These are phyloP conservation scores for Boletus rubescentipes DNA, from an alignment of 768 basidiomycete genomes.

Conservation along the genomic window DNA sequence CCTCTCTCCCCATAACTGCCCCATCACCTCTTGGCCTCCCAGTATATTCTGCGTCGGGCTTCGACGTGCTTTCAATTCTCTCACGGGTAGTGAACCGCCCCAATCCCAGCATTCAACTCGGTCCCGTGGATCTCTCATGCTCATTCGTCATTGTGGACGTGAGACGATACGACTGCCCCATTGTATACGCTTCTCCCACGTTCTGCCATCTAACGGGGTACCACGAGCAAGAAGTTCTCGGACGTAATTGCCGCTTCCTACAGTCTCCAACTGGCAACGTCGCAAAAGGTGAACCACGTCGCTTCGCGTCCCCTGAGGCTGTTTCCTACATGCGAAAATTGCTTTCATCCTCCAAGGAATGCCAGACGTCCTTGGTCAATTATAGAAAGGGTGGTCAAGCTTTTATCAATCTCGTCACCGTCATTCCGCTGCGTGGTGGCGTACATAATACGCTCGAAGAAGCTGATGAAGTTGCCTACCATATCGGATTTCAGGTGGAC, in stretches of 20 bases:
- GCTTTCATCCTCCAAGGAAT: conserved; percentile 76
- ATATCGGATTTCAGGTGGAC: conserved; percentile 96
- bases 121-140: conserved; percentile 91
- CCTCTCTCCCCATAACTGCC: conserved; percentile 12
- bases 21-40: conserved; percentile 44
- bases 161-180: conserved; percentile 75
- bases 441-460: conserved; percentile 46
- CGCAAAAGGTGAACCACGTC: conserved; percentile 51
- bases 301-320: conserved; percentile 61
- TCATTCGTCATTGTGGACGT: conserved; percentile 91
- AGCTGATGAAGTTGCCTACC: conserved; percentile 73
- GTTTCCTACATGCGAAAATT: conserved; percentile 68
- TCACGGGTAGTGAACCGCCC: conserved; percentile 73
- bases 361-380: conserved; percentile 85
- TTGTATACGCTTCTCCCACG: conserved; percentile 87
- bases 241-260: conserved; percentile 88
- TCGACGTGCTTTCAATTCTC: conserved; percentile 84
- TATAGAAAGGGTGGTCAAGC: conserved; percentile 81
- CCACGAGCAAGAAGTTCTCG: conserved; percentile 70
- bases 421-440: conserved; percentile 82
- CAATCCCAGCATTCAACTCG: conserved; percentile 75
- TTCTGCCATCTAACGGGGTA: conserved; percentile 83
- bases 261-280: conserved; percentile 71
- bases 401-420: conserved; percentile 90
- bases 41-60: conserved; percentile 88